These are phyloP conservation scores for Penicillium crustosum DNA, from an alignment of 2,329 filamentous ascomycete species.

Conservation along the genomic window DNA sequence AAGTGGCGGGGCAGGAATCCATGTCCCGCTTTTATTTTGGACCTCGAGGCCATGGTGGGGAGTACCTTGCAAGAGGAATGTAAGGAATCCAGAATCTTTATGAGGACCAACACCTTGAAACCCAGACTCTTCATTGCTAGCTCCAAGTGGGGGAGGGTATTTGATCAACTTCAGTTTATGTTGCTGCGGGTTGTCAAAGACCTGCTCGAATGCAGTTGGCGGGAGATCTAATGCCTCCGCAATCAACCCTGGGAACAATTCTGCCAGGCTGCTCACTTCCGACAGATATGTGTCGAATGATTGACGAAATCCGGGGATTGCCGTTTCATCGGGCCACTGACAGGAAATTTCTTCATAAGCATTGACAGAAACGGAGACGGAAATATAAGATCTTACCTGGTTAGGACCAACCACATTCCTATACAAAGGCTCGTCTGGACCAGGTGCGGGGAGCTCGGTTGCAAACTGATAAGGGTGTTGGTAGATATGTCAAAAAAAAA, in stretches of 20 bases:
- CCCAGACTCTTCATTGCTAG: conserved; percentile 27
- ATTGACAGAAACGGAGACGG: neutral
- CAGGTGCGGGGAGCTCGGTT: conserved; percentile 38
- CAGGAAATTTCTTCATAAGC: neutral
- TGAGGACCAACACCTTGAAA: conserved; percentile 47
- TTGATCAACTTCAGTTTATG: conserved; percentile 44
- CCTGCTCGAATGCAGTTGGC: conserved; percentile 29
- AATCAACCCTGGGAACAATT: conserved; percentile 31
- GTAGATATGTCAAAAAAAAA: conserved; percentile 22
- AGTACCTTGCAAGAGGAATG: conserved; percentile 49
- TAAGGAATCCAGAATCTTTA: conserved; percentile 53
- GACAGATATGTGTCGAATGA: conserved; percentile 33
- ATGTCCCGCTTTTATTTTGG: conserved; percentile 48
- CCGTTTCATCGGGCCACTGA: conserved; percentile 37
- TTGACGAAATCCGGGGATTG: conserved; percentile 34
- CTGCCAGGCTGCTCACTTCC: conserved; percentile 27
- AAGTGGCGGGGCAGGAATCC: conserved; percentile 48
- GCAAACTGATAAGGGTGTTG: conserved; percentile 34
- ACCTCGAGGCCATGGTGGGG: conserved; percentile 50
- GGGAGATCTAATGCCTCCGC: conserved; percentile 36
- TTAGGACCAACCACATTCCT: conserved; percentile 39
- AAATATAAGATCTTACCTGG: conserved; percentile 24
- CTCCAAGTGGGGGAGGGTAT: conserved; percentile 42
- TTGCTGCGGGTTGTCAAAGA: conserved; percentile 37
- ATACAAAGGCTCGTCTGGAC: conserved; percentile 36